These are phyloP conservation scores for Penicillium sp. DNA, from an alignment of 2,329 filamentous ascomycete genomes.

Conservation along the genomic window DNA sequence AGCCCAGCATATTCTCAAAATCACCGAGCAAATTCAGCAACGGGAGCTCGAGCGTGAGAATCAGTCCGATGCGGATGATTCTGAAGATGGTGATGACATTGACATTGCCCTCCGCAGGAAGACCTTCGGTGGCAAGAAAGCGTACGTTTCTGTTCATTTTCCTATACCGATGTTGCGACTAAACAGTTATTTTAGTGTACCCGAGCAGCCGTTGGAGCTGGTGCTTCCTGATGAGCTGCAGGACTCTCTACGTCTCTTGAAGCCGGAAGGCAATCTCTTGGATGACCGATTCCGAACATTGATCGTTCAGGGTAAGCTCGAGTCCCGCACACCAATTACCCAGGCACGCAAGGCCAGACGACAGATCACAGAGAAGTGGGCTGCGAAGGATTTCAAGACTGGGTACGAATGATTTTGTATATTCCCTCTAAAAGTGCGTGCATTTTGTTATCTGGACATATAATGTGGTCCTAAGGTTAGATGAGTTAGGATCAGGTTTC, in stretches of 20 bases:
- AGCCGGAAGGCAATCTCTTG: conserved; percentile 92
- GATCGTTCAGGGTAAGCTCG: conserved; percentile 83
- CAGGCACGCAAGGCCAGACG: conserved; percentile 80
- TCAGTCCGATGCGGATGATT: conserved; percentile 37
- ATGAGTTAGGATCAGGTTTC: conserved; percentile 4
- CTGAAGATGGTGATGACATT: conserved; percentile 59
- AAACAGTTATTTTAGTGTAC: conserved; percentile 40
- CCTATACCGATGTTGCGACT: conserved; percentile 13
- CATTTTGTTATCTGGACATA: conserved; percentile 21
- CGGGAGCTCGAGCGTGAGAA: conserved; percentile 50
- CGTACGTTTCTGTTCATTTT: conserved; percentile 37
- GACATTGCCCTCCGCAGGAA: conserved; percentile 66
- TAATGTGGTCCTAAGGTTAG: conserved; percentile 11
- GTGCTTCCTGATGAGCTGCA: conserved; percentile 80
- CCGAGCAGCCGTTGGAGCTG: conserved; percentile 76
- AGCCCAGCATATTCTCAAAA: conserved; percentile 66
- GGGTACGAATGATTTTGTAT: conserved; percentile 27
- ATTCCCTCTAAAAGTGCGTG: conserved; percentile 24
- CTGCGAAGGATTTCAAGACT: conserved; percentile 84
- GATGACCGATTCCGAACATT: conserved; percentile 89
- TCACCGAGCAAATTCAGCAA: conserved; percentile 54
- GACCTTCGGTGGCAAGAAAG: conserved; percentile 65
- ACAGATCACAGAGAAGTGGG: conserved; percentile 92
- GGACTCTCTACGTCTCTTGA: conserved; percentile 75
- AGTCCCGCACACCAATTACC: conserved; percentile 72